Percentiles rank a stretch among this genome's conserved stretches.
phyloP scores from a whole-genome alignment of 306 rosid genomes.

The Vigna angularis region DNA sequence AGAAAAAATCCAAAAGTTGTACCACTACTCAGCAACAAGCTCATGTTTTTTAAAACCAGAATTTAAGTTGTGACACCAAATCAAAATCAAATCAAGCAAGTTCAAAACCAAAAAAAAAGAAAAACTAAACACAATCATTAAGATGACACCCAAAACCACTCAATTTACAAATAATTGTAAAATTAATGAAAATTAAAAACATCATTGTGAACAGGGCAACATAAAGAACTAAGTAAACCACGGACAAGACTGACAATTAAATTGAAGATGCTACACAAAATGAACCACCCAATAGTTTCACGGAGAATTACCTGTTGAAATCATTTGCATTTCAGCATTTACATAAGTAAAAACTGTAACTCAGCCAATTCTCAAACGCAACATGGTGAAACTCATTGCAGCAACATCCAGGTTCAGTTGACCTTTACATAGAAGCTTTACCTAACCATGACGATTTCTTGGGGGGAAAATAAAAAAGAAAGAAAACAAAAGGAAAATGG shows the following conservation, averaged over 20 bases:
- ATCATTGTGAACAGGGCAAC: slow-evolving; percentile 24
- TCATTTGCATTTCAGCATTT: slow-evolving; percentile 65
- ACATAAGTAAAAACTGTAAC: slow-evolving; percentile 63
- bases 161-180: slow-evolving; percentile 34
- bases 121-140: slow-evolving; percentile 17
- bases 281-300: slow-evolving; percentile 53
- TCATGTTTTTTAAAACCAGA: slow-evolving; percentile 5
- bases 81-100: slow-evolving; percentile 4
- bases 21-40: slow-evolving; percentile 15
- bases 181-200: slow-evolving; percentile 29
- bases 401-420: slow-evolving; percentile 81
- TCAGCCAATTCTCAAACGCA: slow-evolving; percentile 70
- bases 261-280: slow-evolving; percentile 45
- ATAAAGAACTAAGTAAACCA: slow-evolving; percentile 8
- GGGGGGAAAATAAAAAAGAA: slow-evolving; percentile 25
- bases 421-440: slow-evolving; percentile 68
- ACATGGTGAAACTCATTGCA: slow-evolving; percentile 76
- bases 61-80: slow-evolving; percentile 12
- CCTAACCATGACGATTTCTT: slow-evolving; percentile 72
- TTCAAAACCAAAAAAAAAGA: slow-evolving; percentile 1
- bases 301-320: slow-evolving; percentile 78
- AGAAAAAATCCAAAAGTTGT: too few species aligned
- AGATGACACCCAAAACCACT: slow-evolving; percentile 35
- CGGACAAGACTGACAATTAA: slow-evolving; percentile 15
- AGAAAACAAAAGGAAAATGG: neutral